Percentiles rank a stretch among this genome's conserved stretches.
These are phyloP conservation scores for Chytriomyces sp. DNA, from an alignment of 192 early-diverging fungal genomes.

Conservation along the genomic window DNA sequence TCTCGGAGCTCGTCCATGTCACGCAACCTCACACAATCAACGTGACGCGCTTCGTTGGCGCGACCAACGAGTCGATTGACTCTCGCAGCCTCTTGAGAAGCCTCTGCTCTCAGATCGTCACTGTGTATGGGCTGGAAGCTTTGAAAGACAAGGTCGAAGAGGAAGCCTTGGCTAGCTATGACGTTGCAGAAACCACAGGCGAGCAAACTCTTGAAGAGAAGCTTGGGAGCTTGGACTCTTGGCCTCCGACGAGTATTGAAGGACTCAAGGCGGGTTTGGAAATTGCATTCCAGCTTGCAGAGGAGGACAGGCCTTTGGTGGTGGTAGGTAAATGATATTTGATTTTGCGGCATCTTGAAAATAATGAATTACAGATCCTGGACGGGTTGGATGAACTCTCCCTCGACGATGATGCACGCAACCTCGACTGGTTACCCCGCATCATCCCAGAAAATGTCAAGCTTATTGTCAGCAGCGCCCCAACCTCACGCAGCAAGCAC, in stretches of 20 bases:
- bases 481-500: conserved; percentile 20
- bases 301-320: conserved; percentile 9
- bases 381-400: conserved; percentile 32
- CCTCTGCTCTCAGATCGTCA: conserved; percentile 30
- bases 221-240: conserved; percentile 30
- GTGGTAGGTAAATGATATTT: conserved; percentile 13
- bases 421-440: conserved; percentile 28
- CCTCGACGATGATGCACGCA: conserved; percentile 20
- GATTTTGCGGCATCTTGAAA: not conserved
- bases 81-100: conserved; percentile 23
- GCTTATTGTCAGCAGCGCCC: conserved; percentile 17
- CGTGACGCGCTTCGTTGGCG: conserved; percentile 26
- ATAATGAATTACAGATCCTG: conserved; percentile 6
- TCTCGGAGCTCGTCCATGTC: not conserved
- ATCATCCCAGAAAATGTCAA: conserved; percentile 27
- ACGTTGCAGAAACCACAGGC: conserved; percentile 24
- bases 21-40: conserved; percentile 3
- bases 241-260: conserved; percentile 31
- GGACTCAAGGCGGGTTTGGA: conserved; percentile 30
- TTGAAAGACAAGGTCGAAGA: conserved; percentile 27
- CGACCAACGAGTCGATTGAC: conserved; percentile 15
- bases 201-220: conserved; percentile 19
- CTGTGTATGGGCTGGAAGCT: conserved; percentile 17
- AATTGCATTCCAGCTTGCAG: conserved; percentile 27
- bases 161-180: not conserved